Percentiles rank a stretch among this genome's conserved stretches.
phyloP scores from a whole-genome alignment of 2,329 filamentous ascomycete genomes.

The Aspergillus awamori region DNA sequence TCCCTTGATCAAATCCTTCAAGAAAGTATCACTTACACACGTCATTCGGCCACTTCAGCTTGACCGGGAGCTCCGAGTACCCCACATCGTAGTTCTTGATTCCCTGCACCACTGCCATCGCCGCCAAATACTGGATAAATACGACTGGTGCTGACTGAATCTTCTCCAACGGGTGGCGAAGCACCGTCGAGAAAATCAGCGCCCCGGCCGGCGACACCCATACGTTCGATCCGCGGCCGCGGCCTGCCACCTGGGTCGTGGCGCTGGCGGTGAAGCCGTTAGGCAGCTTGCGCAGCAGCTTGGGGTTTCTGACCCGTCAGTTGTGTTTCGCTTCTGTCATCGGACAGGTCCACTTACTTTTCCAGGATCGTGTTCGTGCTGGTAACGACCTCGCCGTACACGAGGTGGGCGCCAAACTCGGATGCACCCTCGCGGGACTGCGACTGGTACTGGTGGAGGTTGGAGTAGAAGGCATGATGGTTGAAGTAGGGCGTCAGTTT shows the following conservation, averaged over 20 bases:
- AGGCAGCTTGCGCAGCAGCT: constrained; percentile 73
- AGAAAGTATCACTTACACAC: constrained; percentile 62
- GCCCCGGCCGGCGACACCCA: constrained; percentile 90
- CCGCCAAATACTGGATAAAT: constrained; percentile 91
- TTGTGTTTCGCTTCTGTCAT: too few species aligned
- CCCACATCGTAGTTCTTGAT: constrained; percentile 77
- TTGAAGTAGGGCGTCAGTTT: constrained; percentile 85
- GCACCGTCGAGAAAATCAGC: constrained; percentile 83
- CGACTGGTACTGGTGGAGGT: constrained; percentile 67
- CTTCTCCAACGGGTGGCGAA: constrained; percentile 78
- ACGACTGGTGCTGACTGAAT: constrained; percentile 76
- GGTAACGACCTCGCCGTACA: constrained; percentile 91
- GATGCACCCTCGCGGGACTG: constrained; percentile 58
- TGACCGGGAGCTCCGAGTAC: constrained; percentile 76
- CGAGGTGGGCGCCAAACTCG: constrained; percentile 73
- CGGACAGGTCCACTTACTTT: constrained; percentile 59
- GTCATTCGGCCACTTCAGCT: constrained; percentile 97
- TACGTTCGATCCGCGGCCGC: constrained; percentile 87
- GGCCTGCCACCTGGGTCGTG: constrained; percentile 82
- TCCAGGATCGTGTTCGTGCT: constrained; percentile 93
- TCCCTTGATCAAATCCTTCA: neutral
- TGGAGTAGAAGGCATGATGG: constrained; percentile 75
- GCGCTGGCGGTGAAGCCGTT: constrained; percentile 86
- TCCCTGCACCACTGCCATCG: constrained; percentile 82
- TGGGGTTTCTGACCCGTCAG: constrained; percentile 65